A percentile compares a stretch with the other conserved stretches of the same genome.
These are phyloP conservation scores for Casuarina cunninghamiana DNA, from an alignment of 306 rosid species.

Conservation along the genomic window DNA sequence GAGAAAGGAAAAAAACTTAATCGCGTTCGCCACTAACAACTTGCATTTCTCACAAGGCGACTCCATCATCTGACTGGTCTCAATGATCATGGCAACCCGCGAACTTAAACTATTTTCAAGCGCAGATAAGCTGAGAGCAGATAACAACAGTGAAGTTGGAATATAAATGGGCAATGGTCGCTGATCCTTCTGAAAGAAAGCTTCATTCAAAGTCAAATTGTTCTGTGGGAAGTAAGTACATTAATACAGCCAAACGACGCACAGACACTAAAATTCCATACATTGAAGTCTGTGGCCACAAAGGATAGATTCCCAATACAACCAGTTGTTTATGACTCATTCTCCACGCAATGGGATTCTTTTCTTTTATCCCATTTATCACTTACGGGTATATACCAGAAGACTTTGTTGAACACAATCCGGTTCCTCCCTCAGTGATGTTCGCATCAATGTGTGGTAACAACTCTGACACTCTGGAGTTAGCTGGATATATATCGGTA, in stretches of 20 bases:
- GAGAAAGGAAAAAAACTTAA: slow-evolving; percentile 41
- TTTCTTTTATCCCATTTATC: too few species aligned
- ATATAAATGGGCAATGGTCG: neutral
- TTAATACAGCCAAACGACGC: neutral
- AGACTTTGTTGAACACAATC: too few species aligned
- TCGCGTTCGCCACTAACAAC: slow-evolving; percentile 54
- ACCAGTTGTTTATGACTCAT: neutral
- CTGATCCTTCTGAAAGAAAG: neutral
- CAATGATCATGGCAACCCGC: slow-evolving; percentile 3
- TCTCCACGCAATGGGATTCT: too few species aligned
- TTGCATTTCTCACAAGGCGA: slow-evolving; percentile 48
- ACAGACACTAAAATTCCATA: neutral
- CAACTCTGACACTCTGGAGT: too few species aligned
- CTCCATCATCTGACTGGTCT: neutral
- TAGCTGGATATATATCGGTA: too few species aligned
- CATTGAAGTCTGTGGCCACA: neutral
- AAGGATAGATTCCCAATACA: too few species aligned
- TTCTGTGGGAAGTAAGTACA: neutral
- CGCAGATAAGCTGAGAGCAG: neutral
- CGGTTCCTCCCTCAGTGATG: too few species aligned
- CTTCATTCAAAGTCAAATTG: neutral
- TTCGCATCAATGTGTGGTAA: too few species aligned
- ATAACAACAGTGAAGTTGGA: neutral
- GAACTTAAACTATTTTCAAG: neutral
- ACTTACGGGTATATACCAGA: too few species aligned